Percentiles rank a stretch among this genome's conserved stretches.
These are phyloP conservation scores for Musa troglodytarum DNA, from an alignment of 176 grass and related monocot genomes.

Conservation along the genomic window DNA sequence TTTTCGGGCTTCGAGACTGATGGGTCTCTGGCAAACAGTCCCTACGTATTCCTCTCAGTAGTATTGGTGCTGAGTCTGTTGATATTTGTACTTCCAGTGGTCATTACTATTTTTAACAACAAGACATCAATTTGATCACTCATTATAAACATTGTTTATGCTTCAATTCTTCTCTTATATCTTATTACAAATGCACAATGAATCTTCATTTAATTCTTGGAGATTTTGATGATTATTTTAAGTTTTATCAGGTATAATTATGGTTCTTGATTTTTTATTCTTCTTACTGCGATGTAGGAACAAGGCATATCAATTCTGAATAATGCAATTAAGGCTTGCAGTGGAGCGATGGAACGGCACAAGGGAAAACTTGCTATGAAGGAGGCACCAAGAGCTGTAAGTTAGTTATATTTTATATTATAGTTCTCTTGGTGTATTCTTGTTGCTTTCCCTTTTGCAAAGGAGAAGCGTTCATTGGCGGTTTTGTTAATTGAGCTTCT, in stretches of 20 bases:
- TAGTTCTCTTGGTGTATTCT: not conserved
- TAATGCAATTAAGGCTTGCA: slow-evolving; percentile 72
- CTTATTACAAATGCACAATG: too few relatives aligned
- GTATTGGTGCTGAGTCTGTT: not conserved
- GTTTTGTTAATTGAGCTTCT: not conserved
- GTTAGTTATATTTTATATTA: slow-evolving; percentile 33
- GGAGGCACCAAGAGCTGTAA: slow-evolving; percentile 95
- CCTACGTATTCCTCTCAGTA: too few relatives aligned
- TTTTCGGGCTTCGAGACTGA: not conserved
- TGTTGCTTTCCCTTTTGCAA: not conserved
- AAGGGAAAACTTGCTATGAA: slow-evolving; percentile 77
- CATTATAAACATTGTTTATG: not conserved
- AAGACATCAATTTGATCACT: not conserved
- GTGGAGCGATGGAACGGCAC: slow-evolving; percentile 56
- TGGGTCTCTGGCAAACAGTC: not conserved
- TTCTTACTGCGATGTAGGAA: slow-evolving; percentile 28
- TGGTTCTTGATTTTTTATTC: not conserved
- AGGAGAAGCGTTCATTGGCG: not conserved
- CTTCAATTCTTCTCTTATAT: not conserved
- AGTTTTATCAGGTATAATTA: not conserved
- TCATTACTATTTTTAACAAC: not conserved
- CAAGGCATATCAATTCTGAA: slow-evolving; percentile 71
- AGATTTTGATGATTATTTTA: not conserved
- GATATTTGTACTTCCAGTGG: not conserved
- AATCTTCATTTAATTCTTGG: not conserved